These are phyloP conservation scores for Tirmania nivea DNA, from an alignment of 495 filamentous ascomycete species.

Conservation along the genomic window DNA sequence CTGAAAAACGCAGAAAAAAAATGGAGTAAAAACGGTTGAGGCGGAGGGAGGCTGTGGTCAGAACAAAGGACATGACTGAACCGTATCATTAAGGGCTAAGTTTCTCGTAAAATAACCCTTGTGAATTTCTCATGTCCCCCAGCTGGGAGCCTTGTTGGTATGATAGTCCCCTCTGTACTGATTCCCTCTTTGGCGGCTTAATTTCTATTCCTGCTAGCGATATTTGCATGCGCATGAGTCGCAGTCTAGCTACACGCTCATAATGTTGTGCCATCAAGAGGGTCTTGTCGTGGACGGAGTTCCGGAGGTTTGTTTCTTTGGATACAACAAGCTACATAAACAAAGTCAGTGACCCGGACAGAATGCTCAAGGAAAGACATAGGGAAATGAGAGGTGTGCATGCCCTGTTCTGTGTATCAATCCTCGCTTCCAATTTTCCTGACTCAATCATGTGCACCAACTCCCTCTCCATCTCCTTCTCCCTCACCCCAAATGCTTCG, in stretches of 20 bases:
- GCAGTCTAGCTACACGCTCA: constrained; percentile 47
- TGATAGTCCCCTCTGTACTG: no score
- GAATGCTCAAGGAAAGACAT: no score
- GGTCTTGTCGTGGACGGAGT: constrained; percentile 42
- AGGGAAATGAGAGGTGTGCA: background rate
- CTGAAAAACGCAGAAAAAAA: no score
- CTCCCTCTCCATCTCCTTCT: constrained; percentile 27
- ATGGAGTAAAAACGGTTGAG: no score
- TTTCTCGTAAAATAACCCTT: no score
- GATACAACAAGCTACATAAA: constrained; percentile 40
- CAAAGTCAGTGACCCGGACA: background rate
- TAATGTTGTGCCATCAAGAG: constrained; percentile 47
- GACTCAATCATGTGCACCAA: constrained; percentile 52
- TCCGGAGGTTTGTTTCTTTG: constrained; percentile 39
- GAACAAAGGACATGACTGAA: no score
- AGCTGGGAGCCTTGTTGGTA: no score
- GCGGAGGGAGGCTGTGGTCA: no score
- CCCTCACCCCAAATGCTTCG: constrained; percentile 27
- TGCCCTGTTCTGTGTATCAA: constrained; percentile 63
- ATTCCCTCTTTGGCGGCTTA: constrained; percentile 18
- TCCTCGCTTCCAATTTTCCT: constrained; percentile 50
- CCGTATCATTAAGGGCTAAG: no score
- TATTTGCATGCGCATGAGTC: constrained; percentile 54
- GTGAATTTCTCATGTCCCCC: no score
- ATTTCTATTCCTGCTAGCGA: constrained; percentile 55